A percentile compares a stretch with the other conserved stretches of the same genome.
These are phyloP conservation scores for Fraxinus excelsior DNA, from an alignment of 257 asterid species.

Conservation along the genomic window DNA sequence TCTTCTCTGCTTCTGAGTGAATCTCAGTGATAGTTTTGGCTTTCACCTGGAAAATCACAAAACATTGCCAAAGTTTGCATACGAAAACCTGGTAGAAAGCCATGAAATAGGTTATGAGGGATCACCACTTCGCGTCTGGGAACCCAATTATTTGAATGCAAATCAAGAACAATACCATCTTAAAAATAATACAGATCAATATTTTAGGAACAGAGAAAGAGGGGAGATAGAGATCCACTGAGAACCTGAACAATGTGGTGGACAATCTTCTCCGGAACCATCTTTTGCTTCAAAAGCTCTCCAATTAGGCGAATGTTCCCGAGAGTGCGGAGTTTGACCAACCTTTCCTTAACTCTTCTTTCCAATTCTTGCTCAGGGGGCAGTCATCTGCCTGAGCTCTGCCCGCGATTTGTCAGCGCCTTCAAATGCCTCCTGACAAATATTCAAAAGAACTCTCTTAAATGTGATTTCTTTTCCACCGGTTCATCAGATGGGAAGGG, in stretches of 20 bases:
- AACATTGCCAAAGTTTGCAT: background rate
- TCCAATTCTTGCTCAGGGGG: constrained; percentile 84
- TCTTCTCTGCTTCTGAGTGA: constrained; percentile 91
- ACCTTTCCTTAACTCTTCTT: constrained; percentile 32
- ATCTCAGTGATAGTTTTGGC: constrained; percentile 94
- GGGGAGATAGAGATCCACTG: constrained; percentile 1
- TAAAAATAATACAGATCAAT: background rate
- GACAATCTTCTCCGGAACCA: constrained; percentile 96
- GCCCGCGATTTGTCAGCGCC: constrained; percentile 59
- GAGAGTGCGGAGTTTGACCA: constrained; percentile 79
- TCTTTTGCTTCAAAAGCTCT: constrained; percentile 96
- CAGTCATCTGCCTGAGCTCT: constrained; percentile 79
- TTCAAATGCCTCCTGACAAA: constrained; percentile 8
- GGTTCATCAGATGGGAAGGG: constrained; percentile 55
- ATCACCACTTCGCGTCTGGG: constrained; percentile 92
- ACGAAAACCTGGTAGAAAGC: background rate
- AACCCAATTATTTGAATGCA: constrained; percentile 81
- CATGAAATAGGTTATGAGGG: background rate
- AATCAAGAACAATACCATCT: constrained; percentile 52
- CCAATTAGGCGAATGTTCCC: constrained; percentile 97
- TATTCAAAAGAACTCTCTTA: constrained; percentile 12
- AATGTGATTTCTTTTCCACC: background rate
- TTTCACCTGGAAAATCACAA: constrained; percentile 2
- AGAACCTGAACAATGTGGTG: constrained; percentile 95
- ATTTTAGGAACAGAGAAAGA: background rate